A percentile compares a stretch with the other conserved stretches of the same genome.
Conservation (phyloP, 805 yeast genomes). For the Candida sphagnicola region DNA sequence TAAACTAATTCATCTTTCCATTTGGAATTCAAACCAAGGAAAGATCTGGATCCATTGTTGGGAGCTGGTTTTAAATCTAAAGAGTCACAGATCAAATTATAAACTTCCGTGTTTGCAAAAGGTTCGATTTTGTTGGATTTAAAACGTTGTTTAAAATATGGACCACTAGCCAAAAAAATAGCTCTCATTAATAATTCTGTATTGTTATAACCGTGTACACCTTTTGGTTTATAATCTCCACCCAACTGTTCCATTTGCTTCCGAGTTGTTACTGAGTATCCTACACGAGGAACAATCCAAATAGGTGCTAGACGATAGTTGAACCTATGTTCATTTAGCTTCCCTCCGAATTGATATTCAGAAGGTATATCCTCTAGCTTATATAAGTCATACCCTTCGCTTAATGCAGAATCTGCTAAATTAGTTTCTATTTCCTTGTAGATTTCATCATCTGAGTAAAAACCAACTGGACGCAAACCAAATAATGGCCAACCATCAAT, state of each 20-base stretch:
- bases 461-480: slow-evolving; percentile 60
- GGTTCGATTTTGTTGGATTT: slow-evolving; percentile 45
- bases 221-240: slow-evolving; percentile 56
- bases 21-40: slow-evolving; percentile 2
- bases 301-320: slow-evolving; percentile 73
- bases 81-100: slow-evolving; percentile 69
- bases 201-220: slow-evolving; percentile 84
- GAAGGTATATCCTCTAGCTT: slow-evolving; percentile 49
- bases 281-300: slow-evolving; percentile 81
- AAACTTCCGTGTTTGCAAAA: slow-evolving; percentile 68
- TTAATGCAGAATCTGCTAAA: slow-evolving; percentile 18
- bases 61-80: slow-evolving; percentile 46
- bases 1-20: slow-evolving; percentile 49
- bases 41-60: slow-evolving; percentile 63
- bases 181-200: slow-evolving; percentile 80
- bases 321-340: slow-evolving; percentile 29
- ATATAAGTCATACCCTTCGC: slow-evolving; percentile 42
- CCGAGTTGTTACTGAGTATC: slow-evolving; percentile 68
- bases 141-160: slow-evolving; percentile 52
- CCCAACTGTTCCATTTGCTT: slow-evolving; percentile 48
- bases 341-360: slow-evolving; percentile 55
- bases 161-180: slow-evolving; percentile 75
- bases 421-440: slow-evolving; percentile 38
- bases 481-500: slow-evolving; percentile 84
- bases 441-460: slow-evolving; percentile 40